Evolutionary conservation across 2,329 filamentous ascomycete species (phyloP).

Genomic region (Epichloe sp.): DNA sequence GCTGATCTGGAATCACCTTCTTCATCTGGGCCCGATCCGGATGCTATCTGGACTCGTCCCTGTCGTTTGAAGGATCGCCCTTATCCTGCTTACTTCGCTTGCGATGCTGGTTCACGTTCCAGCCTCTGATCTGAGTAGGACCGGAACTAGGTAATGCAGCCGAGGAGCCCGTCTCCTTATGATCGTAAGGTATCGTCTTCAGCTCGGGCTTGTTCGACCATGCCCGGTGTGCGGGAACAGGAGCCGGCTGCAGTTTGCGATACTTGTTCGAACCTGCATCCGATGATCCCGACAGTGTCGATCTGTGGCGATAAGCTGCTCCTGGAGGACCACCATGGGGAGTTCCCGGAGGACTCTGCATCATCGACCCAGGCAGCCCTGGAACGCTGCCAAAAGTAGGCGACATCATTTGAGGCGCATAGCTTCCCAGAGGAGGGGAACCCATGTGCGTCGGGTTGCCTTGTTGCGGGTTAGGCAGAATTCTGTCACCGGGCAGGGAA

Average conservation of each 20-base stretch:
- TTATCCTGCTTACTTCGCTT: conserved; percentile 24
- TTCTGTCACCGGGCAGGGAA: conserved; percentile 18
- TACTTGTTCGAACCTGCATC: conserved; percentile 32
- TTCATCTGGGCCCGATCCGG: conserved; percentile 14
- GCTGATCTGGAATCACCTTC: conserved; percentile 6
- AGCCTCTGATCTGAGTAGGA: conserved; percentile 43
- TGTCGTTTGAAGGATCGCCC: conserved; percentile 19
- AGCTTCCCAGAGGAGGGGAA: conserved; percentile 19
- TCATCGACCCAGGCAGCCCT: conserved; percentile 17
- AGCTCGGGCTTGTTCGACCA: conserved; percentile 36
- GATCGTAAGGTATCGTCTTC: conserved; percentile 46
- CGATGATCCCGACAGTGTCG: conserved; percentile 24
- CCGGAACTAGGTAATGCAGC: conserved; percentile 43
- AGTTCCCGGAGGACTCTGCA: conserved; percentile 23
- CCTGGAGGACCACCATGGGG: conserved; percentile 16
- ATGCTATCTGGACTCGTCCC: conserved; percentile 27
- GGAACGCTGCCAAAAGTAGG: conserved; percentile 23
- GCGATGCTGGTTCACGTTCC: conserved; percentile 34
- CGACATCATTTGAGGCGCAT: conserved; percentile 21
- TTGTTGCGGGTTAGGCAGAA: conserved; percentile 22
- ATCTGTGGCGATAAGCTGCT: conserved; percentile 22
- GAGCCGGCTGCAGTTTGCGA: conserved; percentile 45
- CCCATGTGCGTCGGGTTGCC: conserved; percentile 18
- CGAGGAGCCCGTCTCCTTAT: conserved; percentile 43
- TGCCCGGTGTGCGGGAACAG: conserved; percentile 37